Conservation (phyloP, 176 grass and related monocot species). For the Puya raimondii region DNA sequence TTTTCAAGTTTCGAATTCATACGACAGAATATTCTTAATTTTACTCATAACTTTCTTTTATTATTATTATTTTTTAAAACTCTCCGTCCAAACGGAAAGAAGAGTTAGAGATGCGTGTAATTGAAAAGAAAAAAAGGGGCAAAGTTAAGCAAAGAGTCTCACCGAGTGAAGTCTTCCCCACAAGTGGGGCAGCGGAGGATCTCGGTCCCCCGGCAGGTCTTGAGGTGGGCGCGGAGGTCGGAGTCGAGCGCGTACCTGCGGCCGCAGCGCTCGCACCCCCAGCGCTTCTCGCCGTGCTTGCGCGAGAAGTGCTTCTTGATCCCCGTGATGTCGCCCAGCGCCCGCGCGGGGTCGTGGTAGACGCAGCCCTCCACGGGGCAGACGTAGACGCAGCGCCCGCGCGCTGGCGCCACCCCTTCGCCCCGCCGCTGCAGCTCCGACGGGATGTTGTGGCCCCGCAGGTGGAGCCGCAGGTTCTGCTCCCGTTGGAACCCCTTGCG, state of each 20-base stretch:
- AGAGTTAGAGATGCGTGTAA: too few species aligned
- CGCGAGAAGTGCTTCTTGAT: constrained; percentile 31
- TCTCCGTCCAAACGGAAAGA: too few species aligned
- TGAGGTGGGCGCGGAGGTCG: constrained; percentile 21
- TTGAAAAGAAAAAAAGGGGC: too few species aligned
- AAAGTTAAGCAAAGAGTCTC: neutral
- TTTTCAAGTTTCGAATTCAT: too few species aligned
- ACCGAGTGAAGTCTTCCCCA: constrained; percentile 22
- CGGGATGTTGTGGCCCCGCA: neutral
- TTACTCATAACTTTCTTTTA: too few species aligned
- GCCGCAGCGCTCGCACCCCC: constrained; percentile 22
- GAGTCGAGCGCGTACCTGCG: constrained; percentile 22
- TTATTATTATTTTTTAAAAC: too few species aligned
- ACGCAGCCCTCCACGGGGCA: constrained; percentile 23
- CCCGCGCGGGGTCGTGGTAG: constrained; percentile 21
- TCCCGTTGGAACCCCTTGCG: constrained; percentile 26
- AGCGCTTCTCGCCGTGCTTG: constrained; percentile 26
- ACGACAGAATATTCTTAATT: too few species aligned
- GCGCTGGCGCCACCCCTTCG: neutral
- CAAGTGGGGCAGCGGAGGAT: constrained; percentile 13
- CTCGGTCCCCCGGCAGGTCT: constrained; percentile 11
- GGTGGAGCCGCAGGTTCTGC: constrained; percentile 23
- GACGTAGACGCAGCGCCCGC: constrained; percentile 21
- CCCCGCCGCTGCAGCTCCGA: constrained; percentile 19
- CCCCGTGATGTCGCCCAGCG: constrained; percentile 26